Percentiles rank a stretch among this genome's conserved stretches.
Evolutionary conservation across 169 alveolate genomes (phyloP).

Genomic region (Perkinsus chesapeaki): DNA sequence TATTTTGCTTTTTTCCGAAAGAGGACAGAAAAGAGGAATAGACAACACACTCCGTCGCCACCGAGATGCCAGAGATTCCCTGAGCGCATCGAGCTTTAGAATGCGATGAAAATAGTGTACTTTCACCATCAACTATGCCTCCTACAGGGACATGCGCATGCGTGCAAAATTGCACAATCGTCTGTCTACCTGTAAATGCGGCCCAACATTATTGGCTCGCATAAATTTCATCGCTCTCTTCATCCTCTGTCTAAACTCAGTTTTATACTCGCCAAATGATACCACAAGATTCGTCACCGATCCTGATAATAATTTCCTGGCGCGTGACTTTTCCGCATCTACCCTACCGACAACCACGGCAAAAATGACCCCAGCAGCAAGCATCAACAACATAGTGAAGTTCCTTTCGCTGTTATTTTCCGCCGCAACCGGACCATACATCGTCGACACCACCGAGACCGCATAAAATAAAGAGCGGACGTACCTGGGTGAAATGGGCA

Average conservation of each 20-base stretch:
- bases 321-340: background rate
- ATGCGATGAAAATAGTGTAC: too few species aligned
- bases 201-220: background rate
- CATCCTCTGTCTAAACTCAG: background rate
- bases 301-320: background rate
- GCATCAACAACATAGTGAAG: background rate
- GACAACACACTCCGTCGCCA: too few species aligned
- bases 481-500: background rate
- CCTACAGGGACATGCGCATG: too few species aligned
- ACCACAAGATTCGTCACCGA: conserved; percentile 4
- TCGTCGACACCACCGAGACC: background rate
- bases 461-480: background rate
- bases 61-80: too few species aligned
- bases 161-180: background rate
- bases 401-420: background rate
- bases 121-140: too few species aligned
- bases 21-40: too few species aligned
- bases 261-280: background rate
- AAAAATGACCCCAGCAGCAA: background rate
- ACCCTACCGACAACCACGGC: background rate
- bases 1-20: too few species aligned
- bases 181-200: background rate
- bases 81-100: too few species aligned
- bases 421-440: background rate
- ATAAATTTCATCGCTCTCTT: background rate